Evolutionary conservation across 1,139 yeast genomes (phyloP).

Genomic region (Debaryomycetaceae sp.): DNA sequence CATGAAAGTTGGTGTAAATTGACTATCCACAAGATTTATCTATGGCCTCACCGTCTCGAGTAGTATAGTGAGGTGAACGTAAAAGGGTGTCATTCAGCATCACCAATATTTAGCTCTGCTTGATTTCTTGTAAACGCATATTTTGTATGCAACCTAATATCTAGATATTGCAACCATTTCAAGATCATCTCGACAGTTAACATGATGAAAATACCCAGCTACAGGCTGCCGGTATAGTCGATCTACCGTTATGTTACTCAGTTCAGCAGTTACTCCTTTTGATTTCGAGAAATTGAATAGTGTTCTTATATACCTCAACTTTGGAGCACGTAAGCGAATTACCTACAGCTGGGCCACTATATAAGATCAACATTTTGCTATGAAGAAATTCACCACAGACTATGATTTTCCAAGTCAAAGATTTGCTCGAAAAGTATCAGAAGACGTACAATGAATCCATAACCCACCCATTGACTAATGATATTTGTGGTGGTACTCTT

Average conservation of each 20-base stretch:
- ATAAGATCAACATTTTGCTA: not conserved
- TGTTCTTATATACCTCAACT: not conserved
- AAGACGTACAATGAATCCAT: slow-evolving; percentile 25
- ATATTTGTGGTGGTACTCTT: slow-evolving; percentile 45
- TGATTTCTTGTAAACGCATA: not conserved
- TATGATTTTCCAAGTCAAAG: slow-evolving; percentile 10
- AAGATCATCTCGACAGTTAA: too few species aligned
- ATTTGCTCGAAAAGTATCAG: slow-evolving; percentile 19
- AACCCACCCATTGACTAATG: slow-evolving; percentile 42
- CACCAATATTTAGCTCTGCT: too few species aligned
- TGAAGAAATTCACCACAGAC: not conserved
- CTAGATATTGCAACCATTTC: not conserved
- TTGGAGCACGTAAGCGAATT: not conserved
- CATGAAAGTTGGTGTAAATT: too few species aligned
- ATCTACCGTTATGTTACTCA: too few species aligned
- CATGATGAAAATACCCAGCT: too few species aligned
- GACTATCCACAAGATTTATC: too few species aligned
- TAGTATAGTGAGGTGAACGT: too few species aligned
- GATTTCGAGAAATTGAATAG: not conserved
- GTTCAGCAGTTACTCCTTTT: too few species aligned
- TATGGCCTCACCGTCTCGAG: too few species aligned
- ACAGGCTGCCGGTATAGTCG: too few species aligned
- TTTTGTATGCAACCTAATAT: not conserved
- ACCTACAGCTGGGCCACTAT: not conserved
- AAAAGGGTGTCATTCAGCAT: too few species aligned